A percentile compares a stretch with the other conserved stretches of the same genome.
These are phyloP conservation scores for Apophysomyces trapeziformis DNA, from an alignment of 371 early-diverging fungal species.

Conservation along the genomic window DNA sequence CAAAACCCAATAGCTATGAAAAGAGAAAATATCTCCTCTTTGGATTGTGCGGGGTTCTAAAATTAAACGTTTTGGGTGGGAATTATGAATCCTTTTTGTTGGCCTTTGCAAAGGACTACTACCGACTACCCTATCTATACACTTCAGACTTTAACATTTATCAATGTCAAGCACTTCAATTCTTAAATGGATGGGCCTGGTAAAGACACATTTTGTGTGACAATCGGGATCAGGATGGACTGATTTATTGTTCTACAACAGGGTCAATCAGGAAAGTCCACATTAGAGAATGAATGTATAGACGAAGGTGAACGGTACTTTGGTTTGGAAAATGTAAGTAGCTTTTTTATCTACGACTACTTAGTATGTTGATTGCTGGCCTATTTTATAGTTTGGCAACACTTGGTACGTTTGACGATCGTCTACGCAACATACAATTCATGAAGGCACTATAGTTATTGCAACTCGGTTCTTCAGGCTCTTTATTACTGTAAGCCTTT, in stretches of 20 bases:
- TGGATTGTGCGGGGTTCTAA: too few species aligned
- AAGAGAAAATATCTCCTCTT: too few species aligned
- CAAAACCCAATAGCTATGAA: too few species aligned
- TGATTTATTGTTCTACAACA: slow-evolving; percentile 17
- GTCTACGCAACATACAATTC: neutral
- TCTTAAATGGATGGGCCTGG: slow-evolving; percentile 88
- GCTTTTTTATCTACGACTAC: neutral
- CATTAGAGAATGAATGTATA: slow-evolving; percentile 34
- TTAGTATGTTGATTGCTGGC: neutral
- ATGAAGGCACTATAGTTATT: slow-evolving; percentile 66
- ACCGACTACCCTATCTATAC: too few species aligned
- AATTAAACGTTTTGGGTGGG: too few species aligned
- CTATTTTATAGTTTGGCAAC: slow-evolving; percentile 80
- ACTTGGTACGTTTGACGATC: slow-evolving; percentile 70
- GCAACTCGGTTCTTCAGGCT: slow-evolving; percentile 95
- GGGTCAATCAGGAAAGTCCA: slow-evolving; percentile 51
- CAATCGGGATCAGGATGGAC: too few species aligned
- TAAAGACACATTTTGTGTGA: slow-evolving; percentile 21
- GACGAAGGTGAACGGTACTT: slow-evolving; percentile 76
- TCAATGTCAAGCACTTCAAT: slow-evolving; percentile 69
- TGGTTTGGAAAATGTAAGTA: slow-evolving; percentile 90
- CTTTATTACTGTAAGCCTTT: slow-evolving; percentile 96
- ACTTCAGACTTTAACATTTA: too few species aligned
- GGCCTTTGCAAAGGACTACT: too few species aligned
- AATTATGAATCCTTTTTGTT: too few species aligned